Base-by-base conservation (phyloP, 768 basidiomycete species). In the Leccinellum rugosiceps region DNA sequence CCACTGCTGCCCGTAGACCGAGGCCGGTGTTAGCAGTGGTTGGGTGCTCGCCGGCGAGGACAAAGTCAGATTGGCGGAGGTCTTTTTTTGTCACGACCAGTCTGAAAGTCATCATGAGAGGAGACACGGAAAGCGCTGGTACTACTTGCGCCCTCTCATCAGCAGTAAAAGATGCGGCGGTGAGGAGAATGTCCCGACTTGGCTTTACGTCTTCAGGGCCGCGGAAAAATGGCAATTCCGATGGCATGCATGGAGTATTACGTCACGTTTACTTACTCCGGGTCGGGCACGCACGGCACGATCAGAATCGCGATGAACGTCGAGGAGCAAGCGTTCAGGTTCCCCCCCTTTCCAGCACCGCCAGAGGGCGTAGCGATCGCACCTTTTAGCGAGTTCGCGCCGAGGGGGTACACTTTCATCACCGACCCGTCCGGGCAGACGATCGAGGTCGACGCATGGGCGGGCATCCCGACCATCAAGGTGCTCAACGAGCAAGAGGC, bases 321-420 rank as follows among this genome's bases (percentile, higher is more conserved):
- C 30, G 19, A 55, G 25, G 53, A 56, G 1, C 21, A 48, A 3
- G 0, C 44, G 21, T 48, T 43, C 14, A 46, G 3, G 10, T 83
- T 82, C 56, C 82, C 82, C 1, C 81, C 82, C 0, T 84, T 83
- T 61, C 82, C 83, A 7, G 14, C 45, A 2, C 47, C 60, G 0
- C 80, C 80, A 0, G 62, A 65, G 6, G 81, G 77, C 17, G 75
- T 77, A 19, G 58, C 57, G 28, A 73, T 83, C 57, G 65, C 75
- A 34, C 72, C 79, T 0, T 84, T 83, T 66, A 66, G 69, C 43
- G 67, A 73, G 28, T 84, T 78, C 60, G 66, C 3, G 0, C 68
- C 72, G 0, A 51, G 15, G 13, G 70, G 70, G 49, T 72, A 72
- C 53, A 59, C 41, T 17, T 31, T 23, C 28, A 14, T 55, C 21